phyloP scores from a whole-genome alignment of 495 filamentous ascomycete genomes.

The Trichocladium uniseriatum region DNA sequence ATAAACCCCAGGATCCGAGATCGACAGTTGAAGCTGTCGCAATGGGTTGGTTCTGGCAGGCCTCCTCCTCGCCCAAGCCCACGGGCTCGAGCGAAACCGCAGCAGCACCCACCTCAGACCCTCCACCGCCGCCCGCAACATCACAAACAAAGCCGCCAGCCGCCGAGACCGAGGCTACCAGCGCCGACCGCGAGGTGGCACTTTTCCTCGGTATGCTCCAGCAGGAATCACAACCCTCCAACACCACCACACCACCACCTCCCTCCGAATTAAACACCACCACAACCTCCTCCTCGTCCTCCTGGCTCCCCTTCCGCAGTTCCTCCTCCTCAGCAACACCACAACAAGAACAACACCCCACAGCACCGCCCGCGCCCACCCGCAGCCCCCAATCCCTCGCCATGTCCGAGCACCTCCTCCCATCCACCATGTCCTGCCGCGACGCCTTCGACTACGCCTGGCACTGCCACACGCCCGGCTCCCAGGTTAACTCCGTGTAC shows the following conservation, averaged over 20 bases:
- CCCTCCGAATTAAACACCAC: background rate
- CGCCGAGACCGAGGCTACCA: conserved; percentile 2
- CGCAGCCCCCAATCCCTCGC: conserved; percentile 19
- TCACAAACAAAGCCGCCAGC: conserved; percentile 6
- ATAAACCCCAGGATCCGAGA: background rate
- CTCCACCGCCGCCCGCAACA: background rate
- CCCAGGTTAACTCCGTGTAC: conserved; percentile 75
- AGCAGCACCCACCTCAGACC: conserved; percentile 11
- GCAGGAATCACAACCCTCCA: conserved; percentile 18
- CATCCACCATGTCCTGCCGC: conserved; percentile 78
- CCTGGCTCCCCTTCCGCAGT: conserved; percentile 10
- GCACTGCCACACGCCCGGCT: conserved; percentile 88
- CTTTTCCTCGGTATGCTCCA: conserved; percentile 34
- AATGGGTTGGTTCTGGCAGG: conserved; percentile 47
- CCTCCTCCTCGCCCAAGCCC: conserved; percentile 16
- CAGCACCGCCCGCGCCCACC: conserved; percentile 4
- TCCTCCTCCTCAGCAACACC: conserved; percentile 1
- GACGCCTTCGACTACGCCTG: conserved; percentile 86
- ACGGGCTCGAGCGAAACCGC: conserved; percentile 6
- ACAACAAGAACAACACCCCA: conserved; percentile 13
- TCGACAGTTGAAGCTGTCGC: conserved; percentile 8
- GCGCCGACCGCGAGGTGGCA: conserved; percentile 32
- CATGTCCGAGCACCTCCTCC: conserved; percentile 55
- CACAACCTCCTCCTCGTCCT: conserved; percentile 13
- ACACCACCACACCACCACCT: background rate